These are phyloP conservation scores for Hamamelis virginiana DNA, from an alignment of 164 flowering plant species.

Conservation along the genomic window DNA sequence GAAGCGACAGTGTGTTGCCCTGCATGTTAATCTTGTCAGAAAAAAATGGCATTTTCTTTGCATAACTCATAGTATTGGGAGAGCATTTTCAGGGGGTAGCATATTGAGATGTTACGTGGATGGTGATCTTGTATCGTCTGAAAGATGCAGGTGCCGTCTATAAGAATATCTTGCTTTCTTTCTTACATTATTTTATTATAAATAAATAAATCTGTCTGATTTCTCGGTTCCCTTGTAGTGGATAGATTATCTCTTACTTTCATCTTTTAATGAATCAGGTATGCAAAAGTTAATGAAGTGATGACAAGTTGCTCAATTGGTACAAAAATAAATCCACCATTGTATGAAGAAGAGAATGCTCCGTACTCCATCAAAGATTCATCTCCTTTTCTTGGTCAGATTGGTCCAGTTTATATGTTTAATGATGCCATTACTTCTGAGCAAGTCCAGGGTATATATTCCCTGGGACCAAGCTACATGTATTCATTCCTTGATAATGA, in stretches of 20 bases:
- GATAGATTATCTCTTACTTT: slow-evolving; percentile 8
- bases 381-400: slow-evolving; percentile 85
- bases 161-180: too few relatives aligned
- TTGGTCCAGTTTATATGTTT: slow-evolving; percentile 92
- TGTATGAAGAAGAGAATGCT: slow-evolving; percentile 49
- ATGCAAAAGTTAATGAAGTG: slow-evolving; percentile 75
- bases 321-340: slow-evolving; percentile 40
- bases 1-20: slow-evolving; percentile 65
- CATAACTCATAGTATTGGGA: slow-evolving; percentile 87
- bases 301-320: slow-evolving; percentile 73
- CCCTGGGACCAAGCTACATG: slow-evolving; percentile 98
- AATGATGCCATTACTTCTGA: slow-evolving; percentile 83
- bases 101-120: slow-evolving; percentile 75
- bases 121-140: slow-evolving; percentile 81
- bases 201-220: background rate
- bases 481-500: slow-evolving; percentile 89
- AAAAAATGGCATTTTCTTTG: slow-evolving; percentile 95
- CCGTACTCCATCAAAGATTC: slow-evolving; percentile 47
- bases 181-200: background rate
- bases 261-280: slow-evolving; percentile 49
- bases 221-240: background rate
- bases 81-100: slow-evolving; percentile 99
- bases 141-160: slow-evolving; percentile 79
- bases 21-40: slow-evolving; percentile 48
- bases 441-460: slow-evolving; percentile 73